Base-by-base conservation (phyloP, 2,329 filamentous ascomycete species). In the Ustilaginoidea virens region DNA sequence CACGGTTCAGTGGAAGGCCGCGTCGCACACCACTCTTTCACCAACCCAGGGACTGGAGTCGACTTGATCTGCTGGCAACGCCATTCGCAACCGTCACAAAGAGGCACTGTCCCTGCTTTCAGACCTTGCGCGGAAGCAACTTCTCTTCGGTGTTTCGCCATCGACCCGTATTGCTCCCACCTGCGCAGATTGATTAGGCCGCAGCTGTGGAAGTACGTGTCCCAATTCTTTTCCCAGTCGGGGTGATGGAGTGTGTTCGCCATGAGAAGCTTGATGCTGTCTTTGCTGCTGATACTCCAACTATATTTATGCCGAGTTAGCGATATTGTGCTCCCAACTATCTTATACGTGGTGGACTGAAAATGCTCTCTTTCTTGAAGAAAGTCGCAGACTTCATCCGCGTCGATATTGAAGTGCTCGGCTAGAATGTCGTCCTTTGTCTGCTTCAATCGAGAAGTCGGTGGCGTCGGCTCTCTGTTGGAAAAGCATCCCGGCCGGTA, bases 111-210 rank as follows among this genome's bases (percentile, higher is more conserved):
- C 25, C 37, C 24, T 3, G 19, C 7, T 5, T 33, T 23, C 5
- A 37, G n/a, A 0, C 32, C 32, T 14, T 33, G 32, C n/a, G 34
- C 23, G 3, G 7, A 24, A 2, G 39, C 36, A 4, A 28, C 25
- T 17, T 34, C 23, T 2, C 38, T 39, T 17, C 42, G 43, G n/a
- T 41, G 42, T 5, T 23, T 33, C 8, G 39, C 41, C 28, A 42
- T 22, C 26, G 25, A 33, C 18, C 38, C 37, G 23, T 51, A 51
- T 1, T 31, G 24, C 15, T 45, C 42, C 36, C 40, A 39, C 3
- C 33, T 42, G n/a, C 44, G 37, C 3, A 40, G 15, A 11, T 51
- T 42, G 19, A 40, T 22, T 12, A 29, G 17, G 5, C 34, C 38
- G 1, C 24, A 33, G 12, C 31, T 30, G 4, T n/a, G 14, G n/a